A percentile compares a stretch with the other conserved stretches of the same genome.
Evolutionary conservation across 1,284 basidiomycete genomes (phyloP).

Genomic region (Hemileia vastatrix): DNA sequence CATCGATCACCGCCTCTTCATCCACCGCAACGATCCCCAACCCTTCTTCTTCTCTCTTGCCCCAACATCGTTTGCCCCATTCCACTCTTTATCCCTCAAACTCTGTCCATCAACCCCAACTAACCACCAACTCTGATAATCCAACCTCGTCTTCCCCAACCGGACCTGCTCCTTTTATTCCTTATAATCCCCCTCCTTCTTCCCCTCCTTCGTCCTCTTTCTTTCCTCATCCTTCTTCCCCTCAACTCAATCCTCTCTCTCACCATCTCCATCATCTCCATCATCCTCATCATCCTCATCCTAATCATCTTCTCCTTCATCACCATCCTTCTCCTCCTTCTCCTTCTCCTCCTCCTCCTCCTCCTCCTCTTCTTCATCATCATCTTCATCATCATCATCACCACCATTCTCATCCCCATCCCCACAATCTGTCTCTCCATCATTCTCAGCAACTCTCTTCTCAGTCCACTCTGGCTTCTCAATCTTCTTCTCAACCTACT

Average conservation of each 20-base stretch:
- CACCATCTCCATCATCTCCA: not conserved
- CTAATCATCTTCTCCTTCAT: not conserved
- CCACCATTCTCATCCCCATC: not conserved
- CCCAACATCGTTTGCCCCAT: not conserved
- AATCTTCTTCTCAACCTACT: not conserved
- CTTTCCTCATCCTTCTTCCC: not conserved
- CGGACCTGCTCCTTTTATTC: not conserved
- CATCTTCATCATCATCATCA: not conserved
- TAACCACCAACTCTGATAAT: no score
- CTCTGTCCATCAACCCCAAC: not conserved
- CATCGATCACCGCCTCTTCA: not conserved
- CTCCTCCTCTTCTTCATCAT: no score
- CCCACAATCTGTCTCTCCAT: no score
- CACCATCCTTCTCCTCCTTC: no score
- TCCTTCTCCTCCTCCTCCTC: no score
- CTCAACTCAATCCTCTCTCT: not conserved
- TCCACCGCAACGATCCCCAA: not conserved
- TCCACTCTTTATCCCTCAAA: not conserved
- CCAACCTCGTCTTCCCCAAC: no score
- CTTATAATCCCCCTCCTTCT: not conserved
- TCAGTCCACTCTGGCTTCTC: conserved; percentile 6
- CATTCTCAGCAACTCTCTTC: not conserved
- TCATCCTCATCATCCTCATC: not conserved
- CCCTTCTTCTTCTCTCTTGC: not conserved
- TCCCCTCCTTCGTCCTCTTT: not conserved